Evolutionary conservation across 2,329 filamentous ascomycete genomes (phyloP).

Genomic region (Aspergillus sp.): DNA sequence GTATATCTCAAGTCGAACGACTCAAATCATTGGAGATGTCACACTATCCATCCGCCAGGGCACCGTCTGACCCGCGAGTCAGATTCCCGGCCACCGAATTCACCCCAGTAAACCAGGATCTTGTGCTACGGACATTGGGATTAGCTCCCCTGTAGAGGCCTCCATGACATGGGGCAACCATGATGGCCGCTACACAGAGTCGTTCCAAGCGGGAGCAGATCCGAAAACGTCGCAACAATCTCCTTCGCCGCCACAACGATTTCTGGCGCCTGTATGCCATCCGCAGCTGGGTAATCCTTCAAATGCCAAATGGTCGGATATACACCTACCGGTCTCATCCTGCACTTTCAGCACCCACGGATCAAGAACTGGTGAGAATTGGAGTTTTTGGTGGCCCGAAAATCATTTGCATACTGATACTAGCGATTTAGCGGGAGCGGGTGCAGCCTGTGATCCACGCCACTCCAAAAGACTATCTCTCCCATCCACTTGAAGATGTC

Average conservation of each 20-base stretch:
- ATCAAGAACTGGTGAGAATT: constrained; percentile 5
- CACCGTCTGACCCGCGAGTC: no score
- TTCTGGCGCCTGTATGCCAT: constrained; percentile 10
- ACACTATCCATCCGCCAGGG: no score
- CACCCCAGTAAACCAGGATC: no score
- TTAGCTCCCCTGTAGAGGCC: no score
- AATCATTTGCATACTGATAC: constrained; percentile 1
- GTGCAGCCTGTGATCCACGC: constrained; percentile 5
- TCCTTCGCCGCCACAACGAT: constrained; percentile 8
- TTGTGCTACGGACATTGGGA: no score
- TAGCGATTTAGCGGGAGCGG: constrained; percentile 2
- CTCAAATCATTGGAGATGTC: no score
- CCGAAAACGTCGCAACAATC: constrained; percentile 8
- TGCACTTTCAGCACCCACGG: constrained; percentile 1
- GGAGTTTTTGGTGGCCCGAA: not conserved
- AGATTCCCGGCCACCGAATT: no score
- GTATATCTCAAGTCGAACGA: no score
- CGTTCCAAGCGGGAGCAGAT: constrained; percentile 7
- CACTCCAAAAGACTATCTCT: constrained; percentile 9
- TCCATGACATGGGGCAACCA: no score
- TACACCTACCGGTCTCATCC: constrained; percentile 8
- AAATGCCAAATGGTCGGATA: constrained; percentile 10
- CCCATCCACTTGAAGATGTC: no score
- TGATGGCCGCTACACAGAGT: no score
- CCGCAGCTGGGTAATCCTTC: constrained; percentile 5